A percentile compares a stretch with the other conserved stretches of the same genome.
These are phyloP conservation scores for Trichoderma virens DNA, from an alignment of 495 filamentous ascomycete species.

Conservation along the genomic window DNA sequence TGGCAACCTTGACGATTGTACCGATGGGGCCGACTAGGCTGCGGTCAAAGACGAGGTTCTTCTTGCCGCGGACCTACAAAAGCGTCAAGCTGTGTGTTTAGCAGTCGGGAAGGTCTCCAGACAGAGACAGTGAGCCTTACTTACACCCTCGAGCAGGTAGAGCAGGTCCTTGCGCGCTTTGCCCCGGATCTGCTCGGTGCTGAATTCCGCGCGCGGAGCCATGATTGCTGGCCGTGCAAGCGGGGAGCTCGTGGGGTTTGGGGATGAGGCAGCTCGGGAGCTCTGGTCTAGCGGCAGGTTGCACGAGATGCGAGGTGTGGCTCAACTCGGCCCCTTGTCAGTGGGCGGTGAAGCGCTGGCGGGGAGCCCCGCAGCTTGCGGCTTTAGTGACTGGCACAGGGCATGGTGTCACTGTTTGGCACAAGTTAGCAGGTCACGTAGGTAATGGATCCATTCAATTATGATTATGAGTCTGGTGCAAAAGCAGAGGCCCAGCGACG, in stretches of 20 bases:
- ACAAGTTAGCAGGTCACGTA: too few relatives aligned
- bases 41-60: constrained; percentile 92
- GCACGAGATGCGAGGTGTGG: constrained; percentile 10
- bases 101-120: not conserved
- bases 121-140: constrained; percentile 38
- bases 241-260: constrained; percentile 11
- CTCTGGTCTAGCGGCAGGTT: constrained; percentile 7
- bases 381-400: too few relatives aligned
- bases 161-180: constrained; percentile 80
- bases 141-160: constrained; percentile 83
- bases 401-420: too few relatives aligned
- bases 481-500: too few relatives aligned
- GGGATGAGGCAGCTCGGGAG: not conserved
- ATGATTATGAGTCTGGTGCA: too few relatives aligned
- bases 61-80: constrained; percentile 86
- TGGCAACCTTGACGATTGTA: constrained; percentile 88
- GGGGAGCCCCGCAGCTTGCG: too few relatives aligned
- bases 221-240: constrained; percentile 38
- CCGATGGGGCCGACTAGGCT: constrained; percentile 82
- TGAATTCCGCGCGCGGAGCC: constrained; percentile 65
- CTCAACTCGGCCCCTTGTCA: not conserved
- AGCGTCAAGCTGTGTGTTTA: constrained; percentile 9
- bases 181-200: constrained; percentile 72
- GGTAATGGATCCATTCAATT: too few relatives aligned
- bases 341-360: constrained; percentile 9